Evolutionary conservation across 352 stramenopile genomes (phyloP).

Genomic region (Phytophthora cactorum): DNA sequence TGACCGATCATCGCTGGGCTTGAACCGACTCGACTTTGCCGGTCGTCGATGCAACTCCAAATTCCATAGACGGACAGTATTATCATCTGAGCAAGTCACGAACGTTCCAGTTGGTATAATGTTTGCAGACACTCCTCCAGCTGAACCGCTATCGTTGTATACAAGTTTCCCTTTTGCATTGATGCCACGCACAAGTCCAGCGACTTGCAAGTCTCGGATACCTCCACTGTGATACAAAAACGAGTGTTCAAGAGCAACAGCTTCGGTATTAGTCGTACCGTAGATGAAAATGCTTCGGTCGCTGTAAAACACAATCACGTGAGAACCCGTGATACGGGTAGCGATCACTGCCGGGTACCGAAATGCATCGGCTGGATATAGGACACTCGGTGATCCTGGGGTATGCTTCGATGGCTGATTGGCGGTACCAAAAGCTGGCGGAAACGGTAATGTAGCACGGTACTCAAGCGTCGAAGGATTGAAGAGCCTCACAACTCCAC

Average conservation of each 20-base stretch:
- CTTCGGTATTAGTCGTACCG: constrained; percentile 56
- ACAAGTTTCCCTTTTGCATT: constrained; percentile 67
- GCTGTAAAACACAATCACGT: constrained; percentile 75
- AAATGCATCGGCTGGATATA: constrained; percentile 63
- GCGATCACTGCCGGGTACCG: constrained; percentile 66
- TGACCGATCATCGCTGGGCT: constrained; percentile 11
- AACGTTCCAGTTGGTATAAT: constrained; percentile 69
- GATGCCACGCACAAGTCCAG: constrained; percentile 53
- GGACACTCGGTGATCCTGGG: constrained; percentile 14
- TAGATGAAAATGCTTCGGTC: constrained; percentile 88
- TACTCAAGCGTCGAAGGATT: constrained; percentile 79
- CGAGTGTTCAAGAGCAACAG: constrained; percentile 60
- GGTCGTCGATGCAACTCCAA: constrained; percentile 69
- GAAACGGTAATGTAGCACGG: constrained; percentile 74
- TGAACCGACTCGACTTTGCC: constrained; percentile 38
- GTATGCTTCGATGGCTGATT: constrained; percentile 22
- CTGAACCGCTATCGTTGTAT: constrained; percentile 38
- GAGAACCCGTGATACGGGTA: constrained; percentile 63
- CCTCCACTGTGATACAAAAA: constrained; percentile 85
- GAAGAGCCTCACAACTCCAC: constrained; percentile 74
- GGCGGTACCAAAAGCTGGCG: constrained; percentile 65
- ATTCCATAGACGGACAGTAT: constrained; percentile 89
- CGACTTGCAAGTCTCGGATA: constrained; percentile 71
- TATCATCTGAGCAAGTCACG: constrained; percentile 87
- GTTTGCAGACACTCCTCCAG: constrained; percentile 15